phyloP scores from a whole-genome alignment of 805 yeast species.

The Lipomyces sp. region DNA sequence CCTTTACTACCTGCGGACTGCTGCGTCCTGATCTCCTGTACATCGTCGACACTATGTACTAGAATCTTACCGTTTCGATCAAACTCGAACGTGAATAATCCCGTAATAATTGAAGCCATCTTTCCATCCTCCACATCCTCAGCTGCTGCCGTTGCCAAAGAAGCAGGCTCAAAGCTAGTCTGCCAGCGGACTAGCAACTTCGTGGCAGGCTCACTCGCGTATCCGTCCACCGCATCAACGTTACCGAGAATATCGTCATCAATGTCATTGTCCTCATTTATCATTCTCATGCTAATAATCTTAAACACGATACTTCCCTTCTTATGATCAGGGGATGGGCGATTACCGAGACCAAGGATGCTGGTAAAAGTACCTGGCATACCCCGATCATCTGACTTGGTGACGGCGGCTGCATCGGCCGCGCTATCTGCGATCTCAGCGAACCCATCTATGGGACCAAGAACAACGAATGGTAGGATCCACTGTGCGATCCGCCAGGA shows the following conservation, averaged over 20 bases:
- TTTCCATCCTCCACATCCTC: neutral
- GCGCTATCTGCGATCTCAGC: slow-evolving; percentile 25
- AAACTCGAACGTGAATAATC: slow-evolving; percentile 35
- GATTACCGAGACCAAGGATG: neutral
- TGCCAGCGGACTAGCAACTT: slow-evolving; percentile 34
- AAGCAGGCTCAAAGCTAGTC: slow-evolving; percentile 18
- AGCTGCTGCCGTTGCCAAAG: neutral
- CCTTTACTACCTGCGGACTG: slow-evolving; percentile 10
- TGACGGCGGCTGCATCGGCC: slow-evolving; percentile 3
- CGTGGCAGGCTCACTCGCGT: slow-evolving; percentile 15
- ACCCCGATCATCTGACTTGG: slow-evolving; percentile 3
- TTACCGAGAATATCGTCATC: slow-evolving; percentile 6
- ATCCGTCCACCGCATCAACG: neutral
- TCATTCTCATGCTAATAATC: slow-evolving; percentile 31
- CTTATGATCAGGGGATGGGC: slow-evolving; percentile 14
- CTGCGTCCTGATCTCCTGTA: slow-evolving; percentile 28
- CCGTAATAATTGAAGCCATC: slow-evolving; percentile 24
- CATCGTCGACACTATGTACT: slow-evolving; percentile 34
- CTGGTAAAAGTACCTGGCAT: neutral
- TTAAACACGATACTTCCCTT: slow-evolving; percentile 27
- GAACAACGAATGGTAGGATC: slow-evolving; percentile 32
- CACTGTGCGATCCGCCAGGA: slow-evolving; percentile 36
- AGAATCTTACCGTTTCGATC: slow-evolving; percentile 30
- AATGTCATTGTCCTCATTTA: slow-evolving; percentile 18
- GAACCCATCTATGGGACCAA: slow-evolving; percentile 35